Base-by-base conservation (phyloP, 768 basidiomycete genomes). In the Mycena amicta region DNA sequence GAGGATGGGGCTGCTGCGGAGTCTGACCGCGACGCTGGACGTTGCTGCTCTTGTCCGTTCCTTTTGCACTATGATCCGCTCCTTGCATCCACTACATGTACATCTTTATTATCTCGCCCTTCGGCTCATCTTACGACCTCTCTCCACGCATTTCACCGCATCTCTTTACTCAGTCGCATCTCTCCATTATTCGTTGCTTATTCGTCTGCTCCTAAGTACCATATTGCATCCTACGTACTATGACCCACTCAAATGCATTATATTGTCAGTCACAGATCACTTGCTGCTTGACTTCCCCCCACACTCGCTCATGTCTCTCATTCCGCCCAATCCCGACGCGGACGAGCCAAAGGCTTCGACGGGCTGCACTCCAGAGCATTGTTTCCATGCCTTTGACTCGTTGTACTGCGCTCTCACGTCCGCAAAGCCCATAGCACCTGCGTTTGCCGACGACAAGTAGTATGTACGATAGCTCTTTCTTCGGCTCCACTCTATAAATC, bases 381-480 rank as follows among this genome's bases (percentile, higher is more conserved):
- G 88, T 68, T 92, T 85, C 70, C 81, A 89, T 70, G 89, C 89
- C 45, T 94, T 92, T 70, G 92, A 93, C 68, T 75, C 87, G 28
- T 77, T 93, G 54, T 92, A 89, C 71, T 92, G 90, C 69, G 79
- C 83, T n/a, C 83, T 94, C 65, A 85, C 85, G 2, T 68, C 71
- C 27, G 63, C 77, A n/a, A 70, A 75, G 33, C 85, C 86, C 4
- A 77, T 90, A 55, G 68, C 79, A 16, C 86, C 90, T 43, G 69
- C 74, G 56, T 94, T 93, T 70, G 71, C 80, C 15, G 82, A 92
- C 61, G 86, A 88, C 55, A 88, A 90, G 72, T 95, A 86, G 93
- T 95, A 71, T 68, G 88, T 77, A 45, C 20, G 18, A 8, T 37
- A 28, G 20, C 27, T 52, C 51, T 31, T 46, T 26, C 28, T 16